Conservation (phyloP, 106 monocot genomes). For the Allium sativum region DNA sequence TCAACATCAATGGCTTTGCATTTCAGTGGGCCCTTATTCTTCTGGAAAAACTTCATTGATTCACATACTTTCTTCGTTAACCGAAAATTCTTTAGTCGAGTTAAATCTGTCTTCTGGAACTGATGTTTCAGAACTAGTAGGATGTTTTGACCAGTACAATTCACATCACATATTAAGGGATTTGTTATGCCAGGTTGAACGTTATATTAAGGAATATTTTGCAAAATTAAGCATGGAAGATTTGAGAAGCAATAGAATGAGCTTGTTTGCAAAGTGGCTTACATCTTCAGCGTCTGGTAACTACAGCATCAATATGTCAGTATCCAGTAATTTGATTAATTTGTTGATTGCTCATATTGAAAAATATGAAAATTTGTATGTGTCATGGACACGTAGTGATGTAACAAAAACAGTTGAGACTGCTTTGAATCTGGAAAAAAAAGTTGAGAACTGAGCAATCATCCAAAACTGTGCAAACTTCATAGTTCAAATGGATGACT, state of each 20-base stretch:
- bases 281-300: constrained; percentile 29
- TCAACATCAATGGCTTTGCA: constrained; percentile 67
- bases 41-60: constrained; percentile 85
- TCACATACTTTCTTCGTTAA: constrained; percentile 68
- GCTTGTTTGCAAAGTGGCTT: constrained; percentile 61
- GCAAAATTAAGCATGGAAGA: constrained; percentile 34
- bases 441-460: constrained; percentile 8
- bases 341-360: constrained; percentile 50
- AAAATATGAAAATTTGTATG: constrained; percentile 29
- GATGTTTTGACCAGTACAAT: constrained; percentile 94
- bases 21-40: constrained; percentile 75
- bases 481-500: constrained; percentile 85
- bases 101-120: constrained; percentile 88
- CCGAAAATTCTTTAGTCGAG: constrained; percentile 73
- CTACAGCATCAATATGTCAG: constrained; percentile 11
- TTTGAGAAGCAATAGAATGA: constrained; percentile 40
- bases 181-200: constrained; percentile 45
- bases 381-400: constrained; percentile 47
- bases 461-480: constrained; percentile 7
- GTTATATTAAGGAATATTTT: constrained; percentile 71
- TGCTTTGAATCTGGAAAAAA: constrained; percentile 30
- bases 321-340: constrained; percentile 26
- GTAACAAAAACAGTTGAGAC: constrained; percentile 35
- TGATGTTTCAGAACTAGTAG: constrained; percentile 92
- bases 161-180: constrained; percentile 36